These are phyloP conservation scores for Naganishia albida DNA, from an alignment of 1,284 basidiomycete species.

Conservation along the genomic window DNA sequence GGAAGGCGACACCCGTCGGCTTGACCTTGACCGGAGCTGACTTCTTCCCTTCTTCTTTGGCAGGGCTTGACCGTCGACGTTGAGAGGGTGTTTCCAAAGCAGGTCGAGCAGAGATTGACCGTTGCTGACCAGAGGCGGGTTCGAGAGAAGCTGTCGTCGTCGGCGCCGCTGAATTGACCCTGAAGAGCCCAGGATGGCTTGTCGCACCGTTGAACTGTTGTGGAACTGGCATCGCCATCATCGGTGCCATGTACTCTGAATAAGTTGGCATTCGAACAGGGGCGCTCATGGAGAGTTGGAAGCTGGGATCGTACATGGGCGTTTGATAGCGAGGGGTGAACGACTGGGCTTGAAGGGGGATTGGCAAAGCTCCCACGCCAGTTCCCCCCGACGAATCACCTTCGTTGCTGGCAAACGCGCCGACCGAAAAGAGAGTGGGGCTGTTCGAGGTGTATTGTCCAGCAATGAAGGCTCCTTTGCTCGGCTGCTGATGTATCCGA, in stretches of 20 bases:
- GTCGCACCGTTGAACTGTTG: neutral
- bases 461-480: neutral
- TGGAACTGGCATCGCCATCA: conserved; percentile 12
- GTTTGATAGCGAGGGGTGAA: neutral
- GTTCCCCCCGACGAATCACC: neutral
- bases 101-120: conserved; percentile 17
- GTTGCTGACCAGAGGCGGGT: conserved; percentile 19
- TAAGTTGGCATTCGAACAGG: conserved; percentile 16
- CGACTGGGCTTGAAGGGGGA: conserved; percentile 11
- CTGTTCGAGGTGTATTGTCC: conserved; percentile 7
- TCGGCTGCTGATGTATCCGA: conserved; percentile 10
- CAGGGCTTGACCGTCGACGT: neutral
- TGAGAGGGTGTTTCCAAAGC: neutral
- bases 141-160: neutral
- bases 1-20: conserved; percentile 19
- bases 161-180: conserved; percentile 15
- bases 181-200: conserved; percentile 6
- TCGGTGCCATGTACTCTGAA: conserved; percentile 7
- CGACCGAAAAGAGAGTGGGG: neutral
- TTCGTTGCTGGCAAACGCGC: neutral
- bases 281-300: conserved; percentile 14
- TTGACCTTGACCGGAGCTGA: conserved; percentile 1
- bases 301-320: conserved; percentile 4
- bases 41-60: neutral
- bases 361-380: neutral